Base-by-base conservation (phyloP, 2,329 filamentous ascomycete species). In the Leptographium procerum region DNA sequence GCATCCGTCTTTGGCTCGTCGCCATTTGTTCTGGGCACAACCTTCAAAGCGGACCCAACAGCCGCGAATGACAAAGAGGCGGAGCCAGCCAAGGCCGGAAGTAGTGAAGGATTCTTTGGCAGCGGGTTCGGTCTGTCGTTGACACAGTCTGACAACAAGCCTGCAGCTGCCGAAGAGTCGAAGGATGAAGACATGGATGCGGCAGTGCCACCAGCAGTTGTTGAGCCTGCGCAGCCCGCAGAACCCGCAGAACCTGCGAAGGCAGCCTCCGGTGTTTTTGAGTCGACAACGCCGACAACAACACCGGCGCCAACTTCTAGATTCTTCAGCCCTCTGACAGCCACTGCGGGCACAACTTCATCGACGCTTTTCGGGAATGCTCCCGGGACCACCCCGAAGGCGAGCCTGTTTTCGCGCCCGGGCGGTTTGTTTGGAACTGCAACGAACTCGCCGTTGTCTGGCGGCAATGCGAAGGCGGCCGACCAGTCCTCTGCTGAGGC, bases 11-110 rank as follows among this genome's bases (percentile, higher is more conserved):
- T 82, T 65, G 77, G 75, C 29, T 76, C 76, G n/a, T 71, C 74
- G 19, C 78, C 81, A 0, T 89, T 89, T 71, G 86, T 87, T 64
- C 74, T 89, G 19, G 79, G 80, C 45, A 85, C 82, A 33, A 84
- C 81, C 1, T 90, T 89, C 72, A 83, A 84, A 65, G 76, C 78
- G 10, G 85, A 88, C 63, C 77, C 80, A 7, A 76, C 77, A 51
- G 76, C 80, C 1, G 83, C 82, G 59, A 79, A 87, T 28, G 82
- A 86, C 59, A 71, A 77, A 40, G 75, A 79, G 10, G 80, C 79
- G 61, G 72, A 78, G 19, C 24, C 60, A 10, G 26, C 58, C 10
- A 67, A 70, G 26, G 68, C 69, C 26, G 69, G 69, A n/a, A 64
- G 68, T 28, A n/a, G 22, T 22, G 48, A 58, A 31, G 50, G 60